phyloP scores from a whole-genome alignment of 2,329 filamentous ascomycete genomes.

The Trichoderma lentiforme region DNA sequence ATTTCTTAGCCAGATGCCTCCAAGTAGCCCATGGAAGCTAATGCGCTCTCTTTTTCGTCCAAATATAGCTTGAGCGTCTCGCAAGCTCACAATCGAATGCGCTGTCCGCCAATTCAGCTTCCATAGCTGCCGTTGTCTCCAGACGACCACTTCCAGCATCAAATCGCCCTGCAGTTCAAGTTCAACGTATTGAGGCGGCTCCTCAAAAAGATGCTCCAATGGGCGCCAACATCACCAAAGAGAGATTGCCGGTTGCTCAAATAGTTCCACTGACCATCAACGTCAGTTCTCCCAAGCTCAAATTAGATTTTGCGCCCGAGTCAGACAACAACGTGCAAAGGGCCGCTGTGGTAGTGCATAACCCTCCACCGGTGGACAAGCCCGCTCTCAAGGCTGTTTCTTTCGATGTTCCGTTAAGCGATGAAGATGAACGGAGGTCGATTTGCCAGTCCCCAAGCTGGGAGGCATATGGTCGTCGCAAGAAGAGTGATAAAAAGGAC shows the following conservation, averaged over 20 bases:
- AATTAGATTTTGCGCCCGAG: conserved; percentile 10
- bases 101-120: not conserved
- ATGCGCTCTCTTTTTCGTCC: not conserved
- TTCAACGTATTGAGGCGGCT: conserved; percentile 15
- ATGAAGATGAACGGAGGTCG: conserved; percentile 30
- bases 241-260: conserved; percentile 14
- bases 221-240: not conserved
- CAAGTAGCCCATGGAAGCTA: not conserved
- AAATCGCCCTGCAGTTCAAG: conserved; percentile 19
- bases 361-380: conserved; percentile 23
- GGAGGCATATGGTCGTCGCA: conserved; percentile 54
- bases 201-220: conserved; percentile 6
- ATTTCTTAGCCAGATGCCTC: not conserved
- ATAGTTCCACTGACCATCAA: conserved; percentile 21
- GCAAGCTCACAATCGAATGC: conserved; percentile 14
- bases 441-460: conserved; percentile 62
- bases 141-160: not conserved
- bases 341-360: conserved; percentile 2
- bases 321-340: conserved; percentile 13
- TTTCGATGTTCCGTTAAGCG: conserved; percentile 31
- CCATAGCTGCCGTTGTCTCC: not conserved
- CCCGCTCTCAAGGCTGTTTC: conserved; percentile 29
- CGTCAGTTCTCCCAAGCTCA: conserved; percentile 14
- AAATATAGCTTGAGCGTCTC: conserved; percentile 24
- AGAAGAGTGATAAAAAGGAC: conserved; percentile 53